Percentiles rank a stretch among this genome's conserved stretches.
Evolutionary conservation across 169 alveolate genomes (phyloP).

Genomic region (Plasmodium knowlesi): DNA sequence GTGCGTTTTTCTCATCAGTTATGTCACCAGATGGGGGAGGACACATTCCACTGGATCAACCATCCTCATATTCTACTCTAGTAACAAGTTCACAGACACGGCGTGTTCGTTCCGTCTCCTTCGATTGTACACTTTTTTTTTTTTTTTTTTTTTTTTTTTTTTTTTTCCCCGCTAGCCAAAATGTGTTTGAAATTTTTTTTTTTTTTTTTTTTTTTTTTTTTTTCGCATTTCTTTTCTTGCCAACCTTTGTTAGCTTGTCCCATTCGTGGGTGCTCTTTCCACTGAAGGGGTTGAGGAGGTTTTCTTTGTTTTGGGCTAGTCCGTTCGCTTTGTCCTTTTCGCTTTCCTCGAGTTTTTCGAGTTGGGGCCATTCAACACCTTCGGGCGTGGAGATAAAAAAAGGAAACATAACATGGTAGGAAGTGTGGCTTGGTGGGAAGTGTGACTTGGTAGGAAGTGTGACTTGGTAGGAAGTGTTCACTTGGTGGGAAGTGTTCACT

Average conservation of each 20-base stretch:
- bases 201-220: background rate
- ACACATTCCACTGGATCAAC: background rate
- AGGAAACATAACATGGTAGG: background rate
- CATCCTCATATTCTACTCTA: background rate
- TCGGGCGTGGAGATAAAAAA: background rate
- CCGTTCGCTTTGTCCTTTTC: background rate
- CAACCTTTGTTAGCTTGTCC: conserved; percentile 31
- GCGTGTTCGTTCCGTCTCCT: too few species aligned
- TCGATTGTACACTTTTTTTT: background rate
- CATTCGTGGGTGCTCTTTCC: conserved; percentile 66
- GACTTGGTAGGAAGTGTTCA: too few species aligned
- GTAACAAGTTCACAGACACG: background rate
- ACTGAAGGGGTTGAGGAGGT: conserved; percentile 32
- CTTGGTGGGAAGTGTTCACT: background rate
- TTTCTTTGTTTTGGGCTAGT: background rate
- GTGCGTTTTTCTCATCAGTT: background rate
- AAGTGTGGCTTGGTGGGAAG: too few species aligned
- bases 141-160: background rate
- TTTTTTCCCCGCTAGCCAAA: too few species aligned
- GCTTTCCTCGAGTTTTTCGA: background rate
- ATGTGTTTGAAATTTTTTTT: too few species aligned
- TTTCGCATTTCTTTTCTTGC: background rate
- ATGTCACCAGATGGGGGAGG: background rate
- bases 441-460: too few species aligned
- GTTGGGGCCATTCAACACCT: conserved; percentile 26